Evolutionary conservation across 2,329 filamentous ascomycete genomes (phyloP).

Genomic region (Dothistroma pini): DNA sequence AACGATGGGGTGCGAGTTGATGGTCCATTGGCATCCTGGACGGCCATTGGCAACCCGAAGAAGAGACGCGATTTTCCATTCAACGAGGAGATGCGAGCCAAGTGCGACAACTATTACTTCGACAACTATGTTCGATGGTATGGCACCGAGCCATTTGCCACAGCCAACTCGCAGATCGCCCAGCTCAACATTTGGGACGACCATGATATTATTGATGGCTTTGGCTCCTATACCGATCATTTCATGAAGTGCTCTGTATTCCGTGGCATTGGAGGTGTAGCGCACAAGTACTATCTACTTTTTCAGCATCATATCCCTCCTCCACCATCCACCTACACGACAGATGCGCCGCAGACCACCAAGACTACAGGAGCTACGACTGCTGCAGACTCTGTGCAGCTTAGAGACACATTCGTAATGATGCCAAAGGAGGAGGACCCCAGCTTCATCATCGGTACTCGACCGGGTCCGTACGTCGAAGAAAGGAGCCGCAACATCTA

Average conservation of each 20-base stretch:
- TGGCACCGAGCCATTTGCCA: conserved; percentile 59
- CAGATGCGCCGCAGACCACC: conserved; percentile 60
- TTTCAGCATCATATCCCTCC: conserved; percentile 78
- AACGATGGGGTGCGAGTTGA: conserved; percentile 76
- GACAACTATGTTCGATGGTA: conserved; percentile 65
- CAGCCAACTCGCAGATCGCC: conserved; percentile 59
- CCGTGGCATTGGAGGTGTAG: conserved; percentile 59
- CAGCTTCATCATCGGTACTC: conserved; percentile 74
- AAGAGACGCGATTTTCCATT: conserved; percentile 60
- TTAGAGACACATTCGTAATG: conserved; percentile 70
- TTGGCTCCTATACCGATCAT: conserved; percentile 63
- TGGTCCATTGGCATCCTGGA: conserved; percentile 70
- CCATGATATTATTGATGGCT: conserved; percentile 63
- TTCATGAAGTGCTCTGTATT: conserved; percentile 65
- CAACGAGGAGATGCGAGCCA: conserved; percentile 58
- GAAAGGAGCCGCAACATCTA: conserved; percentile 59
- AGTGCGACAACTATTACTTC: conserved; percentile 61
- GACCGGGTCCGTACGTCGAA: conserved; percentile 58
- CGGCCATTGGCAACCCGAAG: conserved; percentile 56
- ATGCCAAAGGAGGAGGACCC: conserved; percentile 56
- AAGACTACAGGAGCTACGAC: conserved; percentile 42
- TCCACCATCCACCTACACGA: conserved; percentile 79
- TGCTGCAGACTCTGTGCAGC: conserved; percentile 65
- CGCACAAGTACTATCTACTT: conserved; percentile 56
- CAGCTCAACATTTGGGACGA: conserved; percentile 66